Conservation (phyloP, 257 asterid species). For the Solanum virginianum region DNA sequence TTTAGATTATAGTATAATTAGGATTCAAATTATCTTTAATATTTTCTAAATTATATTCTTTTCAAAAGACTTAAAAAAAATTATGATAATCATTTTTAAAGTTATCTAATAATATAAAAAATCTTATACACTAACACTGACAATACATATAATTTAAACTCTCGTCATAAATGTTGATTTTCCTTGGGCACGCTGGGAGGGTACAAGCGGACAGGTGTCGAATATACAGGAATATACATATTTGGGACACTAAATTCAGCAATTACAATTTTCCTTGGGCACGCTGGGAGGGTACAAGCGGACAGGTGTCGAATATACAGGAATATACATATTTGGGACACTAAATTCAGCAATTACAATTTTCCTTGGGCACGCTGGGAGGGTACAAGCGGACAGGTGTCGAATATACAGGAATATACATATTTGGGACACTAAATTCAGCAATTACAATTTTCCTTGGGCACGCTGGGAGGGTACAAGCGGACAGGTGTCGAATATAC, state of each 20-base stretch:
- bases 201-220: background rate
- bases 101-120: too few relatives aligned
- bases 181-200: background rate
- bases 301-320: background rate
- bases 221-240: background rate
- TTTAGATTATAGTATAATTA: too few relatives aligned
- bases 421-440: background rate
- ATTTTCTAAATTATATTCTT: too few relatives aligned
- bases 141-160: background rate
- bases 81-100: too few relatives aligned
- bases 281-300: background rate
- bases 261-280: background rate
- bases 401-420: background rate
- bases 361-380: background rate
- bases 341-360: too few relatives aligned
- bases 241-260: background rate
- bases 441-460: background rate
- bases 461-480: background rate
- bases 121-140: too few relatives aligned
- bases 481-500: background rate
- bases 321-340: background rate
- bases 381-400: background rate
- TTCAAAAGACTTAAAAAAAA: too few relatives aligned
- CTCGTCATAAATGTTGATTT: background rate
- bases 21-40: too few relatives aligned